A percentile compares a stretch with the other conserved stretches of the same genome.
Evolutionary conservation across 495 filamentous ascomycete species (phyloP).

Genomic region (Letharia columbiana): DNA sequence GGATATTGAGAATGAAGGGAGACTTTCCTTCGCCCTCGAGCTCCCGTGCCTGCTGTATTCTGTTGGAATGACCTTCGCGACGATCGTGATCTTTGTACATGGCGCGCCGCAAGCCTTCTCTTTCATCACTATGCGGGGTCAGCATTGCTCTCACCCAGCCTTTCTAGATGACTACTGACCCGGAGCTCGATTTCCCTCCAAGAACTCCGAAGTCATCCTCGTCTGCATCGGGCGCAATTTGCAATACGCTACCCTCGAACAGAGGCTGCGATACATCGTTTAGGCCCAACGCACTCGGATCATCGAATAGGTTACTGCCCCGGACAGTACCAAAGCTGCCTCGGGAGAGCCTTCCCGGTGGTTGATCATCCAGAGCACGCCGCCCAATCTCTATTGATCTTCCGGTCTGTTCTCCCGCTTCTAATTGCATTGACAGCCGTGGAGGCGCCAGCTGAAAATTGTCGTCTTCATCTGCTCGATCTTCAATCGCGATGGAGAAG

Average conservation of each 20-base stretch:
- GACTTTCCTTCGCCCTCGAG: slow-evolving; percentile 3
- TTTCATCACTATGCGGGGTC: slow-evolving; percentile 38
- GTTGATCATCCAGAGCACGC: slow-evolving; percentile 41
- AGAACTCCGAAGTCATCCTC: slow-evolving; percentile 33
- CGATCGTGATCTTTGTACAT: slow-evolving; percentile 28
- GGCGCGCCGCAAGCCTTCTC: slow-evolving; percentile 39
- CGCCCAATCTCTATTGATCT: slow-evolving; percentile 62
- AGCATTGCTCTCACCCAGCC: slow-evolving; percentile 17
- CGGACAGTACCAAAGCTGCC: slow-evolving; percentile 48
- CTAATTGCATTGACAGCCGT: slow-evolving; percentile 50
- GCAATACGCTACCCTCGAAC: slow-evolving; percentile 13
- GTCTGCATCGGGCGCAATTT: slow-evolving; percentile 27
- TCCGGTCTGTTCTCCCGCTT: slow-evolving; percentile 60
- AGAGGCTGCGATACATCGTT: slow-evolving; percentile 14
- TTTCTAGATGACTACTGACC: slow-evolving; percentile 15
- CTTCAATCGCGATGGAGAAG: slow-evolving; percentile 61
- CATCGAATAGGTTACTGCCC: slow-evolving; percentile 57
- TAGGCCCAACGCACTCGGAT: slow-evolving; percentile 34
- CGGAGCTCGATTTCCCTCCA: slow-evolving; percentile 30
- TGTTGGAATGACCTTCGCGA: neutral
- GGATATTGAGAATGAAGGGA: slow-evolving; percentile 14
- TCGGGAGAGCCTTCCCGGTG: slow-evolving; percentile 39
- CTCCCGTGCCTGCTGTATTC: neutral
- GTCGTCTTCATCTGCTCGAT: slow-evolving; percentile 42
- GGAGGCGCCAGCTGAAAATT: slow-evolving; percentile 51